Evolutionary conservation across 2,329 filamentous ascomycete genomes (phyloP), one percentile per base, ranked within the genome.

Genomic region (Ceratocystis eucalypticola): DNA sequence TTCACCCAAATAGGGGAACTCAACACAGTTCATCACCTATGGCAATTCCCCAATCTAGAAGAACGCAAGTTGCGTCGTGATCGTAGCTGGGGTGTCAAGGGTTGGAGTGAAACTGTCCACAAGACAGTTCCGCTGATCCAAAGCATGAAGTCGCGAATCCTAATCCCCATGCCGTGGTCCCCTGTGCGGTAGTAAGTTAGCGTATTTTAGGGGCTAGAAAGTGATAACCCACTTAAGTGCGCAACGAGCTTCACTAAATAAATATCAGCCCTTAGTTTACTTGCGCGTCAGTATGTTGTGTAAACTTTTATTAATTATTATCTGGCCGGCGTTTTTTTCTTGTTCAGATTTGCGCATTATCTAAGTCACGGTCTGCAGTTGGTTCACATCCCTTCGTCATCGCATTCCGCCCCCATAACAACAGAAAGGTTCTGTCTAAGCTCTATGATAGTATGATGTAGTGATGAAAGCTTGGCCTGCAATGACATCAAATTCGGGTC

Each of bases 41-140:
- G 94, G 94, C 94, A 99, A 75, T 99, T 97, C 79, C 92, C 93
- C 71, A 90, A 99, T 76, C 78, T 99, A 68, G 92, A 97, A 77
- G 94, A 97, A 79, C 86, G 94, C 70, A 94, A 95, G 76, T 79
- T 89, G 45, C 84, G 91, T 70, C 84, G 94, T 70, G 94, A 99
- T 80, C 86, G 95, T 81, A 96, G 92, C 75, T 99, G 94, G 94
- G 85, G 86, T 70, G 85, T 96, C 50, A 89, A 96, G 74, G 94
- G 94, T 59, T 99, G 94, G 94, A 91, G 89, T 64, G 90, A 96
- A 73, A 96, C 93, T 28, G 94, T 97, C 46, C 94, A 99, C 80
- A 96, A 96, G 83, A 99, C 94, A 1, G 94, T 99, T 61, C 94
- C 94, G 41, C 82, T 99, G 70, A 99, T 99, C 72, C 92, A 96